Conservation (phyloP, 78 protist genomes). For the Dictyostelium intermedium region DNA sequence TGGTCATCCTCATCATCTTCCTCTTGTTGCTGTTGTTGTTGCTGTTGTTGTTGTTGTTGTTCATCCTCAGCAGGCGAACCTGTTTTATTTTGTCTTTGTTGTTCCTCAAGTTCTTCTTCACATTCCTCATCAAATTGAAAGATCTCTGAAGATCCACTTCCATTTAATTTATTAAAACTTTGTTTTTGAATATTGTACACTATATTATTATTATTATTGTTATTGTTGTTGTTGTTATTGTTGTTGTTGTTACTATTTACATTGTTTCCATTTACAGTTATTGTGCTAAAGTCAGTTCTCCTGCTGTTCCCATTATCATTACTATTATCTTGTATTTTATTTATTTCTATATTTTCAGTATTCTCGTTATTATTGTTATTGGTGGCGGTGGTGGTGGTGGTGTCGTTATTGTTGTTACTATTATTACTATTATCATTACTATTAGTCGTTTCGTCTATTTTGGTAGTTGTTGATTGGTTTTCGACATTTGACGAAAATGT, state of each 20-base stretch:
- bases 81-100: neutral
- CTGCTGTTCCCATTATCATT: neutral
- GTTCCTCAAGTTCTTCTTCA: slow-evolving; percentile 28
- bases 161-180: slow-evolving; percentile 37
- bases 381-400: too few species aligned
- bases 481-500: neutral
- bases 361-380: neutral
- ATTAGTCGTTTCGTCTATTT: neutral
- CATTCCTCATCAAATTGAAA: slow-evolving; percentile 70
- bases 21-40: neutral
- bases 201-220: slow-evolving; percentile 33
- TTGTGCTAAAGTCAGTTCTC: neutral
- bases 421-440: neutral
- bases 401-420: neutral
- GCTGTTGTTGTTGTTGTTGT: neutral
- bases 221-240: slow-evolving; percentile 9
- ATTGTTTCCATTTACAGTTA: neutral
- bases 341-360: neutral
- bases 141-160: slow-evolving; percentile 34
- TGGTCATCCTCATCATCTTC: slow-evolving; percentile 52
- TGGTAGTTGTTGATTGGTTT: neutral
- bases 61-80: neutral
- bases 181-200: slow-evolving; percentile 16
- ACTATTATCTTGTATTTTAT: slow-evolving; percentile 6
- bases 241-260: slow-evolving; percentile 2